Percentiles rank a stretch among this genome's conserved stretches.
Evolutionary conservation across 305 asterid genomes (phyloP).

Genomic region (Caryopteris hybrid): DNA sequence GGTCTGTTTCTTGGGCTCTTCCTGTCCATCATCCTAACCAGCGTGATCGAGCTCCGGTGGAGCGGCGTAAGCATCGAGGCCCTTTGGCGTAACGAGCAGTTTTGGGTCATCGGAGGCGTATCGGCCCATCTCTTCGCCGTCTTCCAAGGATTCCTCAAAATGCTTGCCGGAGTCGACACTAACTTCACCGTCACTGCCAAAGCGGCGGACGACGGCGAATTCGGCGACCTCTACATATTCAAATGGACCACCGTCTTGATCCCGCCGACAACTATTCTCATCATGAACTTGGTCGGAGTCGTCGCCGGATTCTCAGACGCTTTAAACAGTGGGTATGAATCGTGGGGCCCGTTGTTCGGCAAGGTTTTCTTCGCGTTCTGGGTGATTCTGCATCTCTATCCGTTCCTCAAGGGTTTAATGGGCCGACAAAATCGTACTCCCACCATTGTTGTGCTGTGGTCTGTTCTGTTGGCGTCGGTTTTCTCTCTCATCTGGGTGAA

Average conservation of each 20-base stretch:
- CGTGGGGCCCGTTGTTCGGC: constrained; percentile 96
- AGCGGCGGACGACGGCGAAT: constrained; percentile 77
- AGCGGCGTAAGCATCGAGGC: constrained; percentile 96
- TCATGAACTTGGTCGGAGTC: constrained; percentile 81
- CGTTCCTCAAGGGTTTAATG: constrained; percentile 94
- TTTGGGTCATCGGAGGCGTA: constrained; percentile 96
- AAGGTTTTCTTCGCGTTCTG: constrained; percentile 89
- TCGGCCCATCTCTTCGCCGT: constrained; percentile 95
- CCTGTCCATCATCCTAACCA: constrained; percentile 69
- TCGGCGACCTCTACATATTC: constrained; percentile 77
- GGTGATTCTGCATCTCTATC: constrained; percentile 89
- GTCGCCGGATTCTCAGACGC: constrained; percentile 96
- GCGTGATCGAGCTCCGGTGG: constrained; percentile 92
- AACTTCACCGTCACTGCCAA: constrained; percentile 89
- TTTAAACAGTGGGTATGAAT: constrained; percentile 77
- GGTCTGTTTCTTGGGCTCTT: constrained; percentile 80
- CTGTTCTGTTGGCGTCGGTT: constrained; percentile 88
- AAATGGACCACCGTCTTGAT: constrained; percentile 96
- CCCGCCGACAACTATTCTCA: constrained; percentile 85
- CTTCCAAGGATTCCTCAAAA: constrained; percentile 90
- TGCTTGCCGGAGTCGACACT: constrained; percentile 91
- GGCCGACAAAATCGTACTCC: constrained; percentile 95
- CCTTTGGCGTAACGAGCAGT: constrained; percentile 93
- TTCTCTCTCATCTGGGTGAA: constrained; percentile 96
- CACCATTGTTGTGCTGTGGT: constrained; percentile 85